Conservation (phyloP, 1,139 yeast genomes). For the Geotrichum macrosporum region DNA sequence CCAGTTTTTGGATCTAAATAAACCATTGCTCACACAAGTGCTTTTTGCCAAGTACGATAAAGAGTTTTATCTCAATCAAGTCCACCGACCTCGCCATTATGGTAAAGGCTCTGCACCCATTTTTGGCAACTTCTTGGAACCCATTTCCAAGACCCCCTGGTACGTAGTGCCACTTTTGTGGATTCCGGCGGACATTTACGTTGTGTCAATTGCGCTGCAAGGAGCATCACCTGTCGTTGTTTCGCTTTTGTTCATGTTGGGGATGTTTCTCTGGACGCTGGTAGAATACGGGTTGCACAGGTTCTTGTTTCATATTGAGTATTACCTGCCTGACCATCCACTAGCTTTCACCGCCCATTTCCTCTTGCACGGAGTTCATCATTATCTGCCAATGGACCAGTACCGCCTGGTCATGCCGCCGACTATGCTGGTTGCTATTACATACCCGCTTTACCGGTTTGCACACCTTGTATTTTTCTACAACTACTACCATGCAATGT, state of each 20-base stretch:
- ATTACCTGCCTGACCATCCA: constrained; percentile 75
- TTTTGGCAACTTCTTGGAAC: constrained; percentile 72
- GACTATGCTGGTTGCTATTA: constrained; percentile 57
- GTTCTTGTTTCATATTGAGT: constrained; percentile 87
- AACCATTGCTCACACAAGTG: constrained; percentile 78
- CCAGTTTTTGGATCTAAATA: constrained; percentile 77
- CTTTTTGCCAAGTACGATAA: constrained; percentile 67
- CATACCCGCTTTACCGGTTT: constrained; percentile 56
- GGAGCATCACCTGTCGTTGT: constrained; percentile 29
- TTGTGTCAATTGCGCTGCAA: constrained; percentile 39
- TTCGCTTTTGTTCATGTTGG: constrained; percentile 48
- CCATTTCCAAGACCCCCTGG: constrained; percentile 68
- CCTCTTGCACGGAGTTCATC: constrained; percentile 92
- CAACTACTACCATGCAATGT: constrained; percentile 51
- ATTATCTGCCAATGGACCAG: constrained; percentile 94
- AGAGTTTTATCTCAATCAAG: constrained; percentile 90
- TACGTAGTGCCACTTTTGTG: constrained; percentile 81
- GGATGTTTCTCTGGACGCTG: constrained; percentile 86
- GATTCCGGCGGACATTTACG: constrained; percentile 71
- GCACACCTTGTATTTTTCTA: constrained; percentile 58
- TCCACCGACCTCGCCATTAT: constrained; percentile 94
- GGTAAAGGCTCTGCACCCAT: constrained; percentile 88
- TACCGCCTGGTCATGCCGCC: constrained; percentile 96
- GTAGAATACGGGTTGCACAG: constrained; percentile 86
- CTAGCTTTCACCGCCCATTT: constrained; percentile 76